Conservation (phyloP, 106 monocot species). For the Dioscorea zingiberensis region DNA sequence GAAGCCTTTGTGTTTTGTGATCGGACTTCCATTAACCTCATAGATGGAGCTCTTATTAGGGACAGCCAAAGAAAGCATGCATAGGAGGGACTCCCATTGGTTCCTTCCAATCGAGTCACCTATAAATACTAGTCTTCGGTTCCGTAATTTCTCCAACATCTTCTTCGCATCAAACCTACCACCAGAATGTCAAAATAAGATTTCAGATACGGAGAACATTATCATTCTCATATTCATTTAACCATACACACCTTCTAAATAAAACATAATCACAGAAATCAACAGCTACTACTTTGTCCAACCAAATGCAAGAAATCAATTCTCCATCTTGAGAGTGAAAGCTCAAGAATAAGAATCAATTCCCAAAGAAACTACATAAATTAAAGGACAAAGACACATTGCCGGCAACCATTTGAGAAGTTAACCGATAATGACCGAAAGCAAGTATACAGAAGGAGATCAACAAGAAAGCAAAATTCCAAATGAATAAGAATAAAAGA, state of each 20-base stretch:
- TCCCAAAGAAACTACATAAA: too few species aligned
- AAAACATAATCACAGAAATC: neutral
- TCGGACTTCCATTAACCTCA: conserved; percentile 31
- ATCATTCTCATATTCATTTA: neutral
- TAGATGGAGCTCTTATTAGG: conserved; percentile 29
- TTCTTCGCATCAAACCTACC: conserved; percentile 18
- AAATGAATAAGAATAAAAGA: too few species aligned
- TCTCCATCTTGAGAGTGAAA: neutral
- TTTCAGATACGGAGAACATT: neutral
- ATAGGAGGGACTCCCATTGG: conserved; percentile 38
- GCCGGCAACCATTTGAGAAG: too few species aligned
- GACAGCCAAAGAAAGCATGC: conserved; percentile 30
- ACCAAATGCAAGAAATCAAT: neutral
- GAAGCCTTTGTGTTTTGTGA: conserved; percentile 26
- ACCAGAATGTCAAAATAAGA: neutral
- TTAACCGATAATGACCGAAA: too few species aligned
- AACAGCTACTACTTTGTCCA: neutral
- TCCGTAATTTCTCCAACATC: conserved; percentile 24
- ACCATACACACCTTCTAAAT: neutral
- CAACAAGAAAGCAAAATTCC: too few species aligned
- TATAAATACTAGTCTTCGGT: conserved; percentile 25
- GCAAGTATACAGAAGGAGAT: too few species aligned
- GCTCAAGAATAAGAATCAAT: too few species aligned
- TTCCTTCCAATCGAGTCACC: conserved; percentile 37
- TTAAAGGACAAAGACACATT: too few species aligned